Conservation (phyloP, 2,329 filamentous ascomycete genomes). For the Hortaea werneckii region DNA sequence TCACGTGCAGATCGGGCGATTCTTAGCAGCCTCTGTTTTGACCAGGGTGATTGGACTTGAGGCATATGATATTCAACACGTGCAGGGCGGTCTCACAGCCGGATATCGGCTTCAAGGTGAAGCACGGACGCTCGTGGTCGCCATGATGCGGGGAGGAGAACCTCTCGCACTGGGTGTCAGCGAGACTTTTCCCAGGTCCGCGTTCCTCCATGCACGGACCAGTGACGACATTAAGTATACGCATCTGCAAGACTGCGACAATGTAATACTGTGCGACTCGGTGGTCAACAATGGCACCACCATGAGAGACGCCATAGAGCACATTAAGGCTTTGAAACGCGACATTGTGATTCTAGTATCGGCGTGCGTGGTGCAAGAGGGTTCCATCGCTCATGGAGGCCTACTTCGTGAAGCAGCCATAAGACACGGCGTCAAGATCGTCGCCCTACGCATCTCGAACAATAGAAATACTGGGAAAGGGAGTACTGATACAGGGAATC, state of each 20-base stretch:
- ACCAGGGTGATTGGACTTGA: constrained; percentile 42
- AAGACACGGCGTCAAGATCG: constrained; percentile 22
- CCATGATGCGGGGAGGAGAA: constrained; percentile 54
- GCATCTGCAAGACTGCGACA: constrained; percentile 32
- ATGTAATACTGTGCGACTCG: constrained; percentile 48
- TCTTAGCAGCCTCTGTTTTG: constrained; percentile 44
- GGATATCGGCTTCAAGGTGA: constrained; percentile 43
- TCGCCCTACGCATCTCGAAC: constrained; percentile 46
- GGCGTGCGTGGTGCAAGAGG: constrained; percentile 44
- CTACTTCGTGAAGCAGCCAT: not conserved
- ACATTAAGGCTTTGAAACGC: constrained; percentile 32
- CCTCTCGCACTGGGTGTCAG: constrained; percentile 51
- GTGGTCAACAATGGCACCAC: constrained; percentile 50
- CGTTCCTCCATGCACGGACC: constrained; percentile 39
- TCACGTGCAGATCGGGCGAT: constrained; percentile 42
- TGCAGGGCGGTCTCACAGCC: constrained; percentile 33
- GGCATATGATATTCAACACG: constrained; percentile 39
- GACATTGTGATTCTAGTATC: constrained; percentile 42
- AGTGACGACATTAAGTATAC: constrained; percentile 33
- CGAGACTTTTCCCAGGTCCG: constrained; percentile 42
- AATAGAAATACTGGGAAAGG: constrained; percentile 47
- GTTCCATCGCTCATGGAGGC: constrained; percentile 15
- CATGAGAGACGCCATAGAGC: constrained; percentile 39
- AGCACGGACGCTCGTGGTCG: constrained; percentile 42
- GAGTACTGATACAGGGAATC: constrained; percentile 48